A percentile compares a stretch with the other conserved stretches of the same genome.
These are phyloP conservation scores for Lagenidium giganteum DNA, from an alignment of 352 stramenopile species.

Conservation along the genomic window DNA sequence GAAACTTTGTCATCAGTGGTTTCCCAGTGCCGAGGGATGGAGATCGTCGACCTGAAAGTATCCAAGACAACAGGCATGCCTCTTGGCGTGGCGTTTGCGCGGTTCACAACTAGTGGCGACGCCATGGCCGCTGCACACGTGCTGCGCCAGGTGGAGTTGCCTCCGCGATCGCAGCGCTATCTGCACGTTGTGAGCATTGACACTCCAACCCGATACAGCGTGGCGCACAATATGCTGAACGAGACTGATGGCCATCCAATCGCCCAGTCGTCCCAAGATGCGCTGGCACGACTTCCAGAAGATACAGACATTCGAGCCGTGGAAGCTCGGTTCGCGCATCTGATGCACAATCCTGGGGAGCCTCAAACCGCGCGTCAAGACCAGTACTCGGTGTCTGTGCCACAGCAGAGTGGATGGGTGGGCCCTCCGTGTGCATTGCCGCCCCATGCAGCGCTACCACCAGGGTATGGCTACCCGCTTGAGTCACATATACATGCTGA, in stretches of 20 bases:
- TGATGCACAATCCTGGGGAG: constrained; percentile 74
- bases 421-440: no score
- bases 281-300: constrained; percentile 28
- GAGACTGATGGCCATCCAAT: background rate
- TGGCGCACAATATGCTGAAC: constrained; percentile 28
- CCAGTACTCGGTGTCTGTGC: no score
- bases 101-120: constrained; percentile 52
- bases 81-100: constrained; percentile 71
- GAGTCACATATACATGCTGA: no score
- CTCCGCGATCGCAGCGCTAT: constrained; percentile 35
- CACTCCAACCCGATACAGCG: constrained; percentile 62
- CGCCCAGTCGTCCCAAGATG: background rate
- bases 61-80: constrained; percentile 51
- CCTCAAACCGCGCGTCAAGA: no score
- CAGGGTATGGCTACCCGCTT: no score
- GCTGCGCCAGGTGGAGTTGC: constrained; percentile 62
- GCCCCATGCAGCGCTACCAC: no score
- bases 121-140: constrained; percentile 36
- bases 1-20: constrained; percentile 58
- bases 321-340: constrained; percentile 71
- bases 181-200: constrained; percentile 67
- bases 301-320: constrained; percentile 70
- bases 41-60: constrained; percentile 82
- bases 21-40: constrained; percentile 55
- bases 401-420: constrained; percentile 11